Evolutionary conservation across 2,329 filamentous ascomycete species (phyloP).

Genomic region (Calonectria ilicicola): DNA sequence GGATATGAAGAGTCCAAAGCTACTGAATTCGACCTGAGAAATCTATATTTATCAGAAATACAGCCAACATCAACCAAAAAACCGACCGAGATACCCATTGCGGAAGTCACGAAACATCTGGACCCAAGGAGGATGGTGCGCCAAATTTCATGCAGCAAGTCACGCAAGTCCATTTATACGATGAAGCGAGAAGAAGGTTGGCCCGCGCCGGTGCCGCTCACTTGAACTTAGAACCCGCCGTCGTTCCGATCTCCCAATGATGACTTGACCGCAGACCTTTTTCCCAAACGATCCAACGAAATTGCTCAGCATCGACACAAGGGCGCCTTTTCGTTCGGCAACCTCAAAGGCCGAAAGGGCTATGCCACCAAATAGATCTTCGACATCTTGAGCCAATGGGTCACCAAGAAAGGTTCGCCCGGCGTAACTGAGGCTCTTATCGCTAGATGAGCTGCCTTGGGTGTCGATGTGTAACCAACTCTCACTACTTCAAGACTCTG

Average conservation of each 20-base stretch:
- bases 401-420: constrained; percentile 61
- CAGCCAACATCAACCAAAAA: constrained; percentile 28
- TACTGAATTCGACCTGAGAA: constrained; percentile 33
- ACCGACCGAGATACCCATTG: constrained; percentile 21
- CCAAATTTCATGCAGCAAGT: constrained; percentile 35
- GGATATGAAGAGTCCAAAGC: constrained; percentile 35
- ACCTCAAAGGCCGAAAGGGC: constrained; percentile 59
- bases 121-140: not conserved
- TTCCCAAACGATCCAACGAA: constrained; percentile 58
- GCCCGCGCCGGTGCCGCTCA: constrained; percentile 52
- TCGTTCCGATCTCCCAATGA: constrained; percentile 61
- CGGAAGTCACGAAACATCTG: constrained; percentile 1
- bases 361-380: constrained; percentile 67
- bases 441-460: constrained; percentile 59
- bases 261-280: constrained; percentile 64
- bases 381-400: constrained; percentile 61
- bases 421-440: constrained; percentile 69
- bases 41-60: constrained; percentile 45
- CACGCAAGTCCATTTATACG: constrained; percentile 43
- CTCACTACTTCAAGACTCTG: too few species aligned
- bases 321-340: constrained; percentile 52
- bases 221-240: constrained; percentile 55
- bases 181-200: not conserved
- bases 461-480: constrained; percentile 66
- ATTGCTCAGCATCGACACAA: constrained; percentile 52